A percentile compares a stretch with the other conserved stretches of the same genome.
Evolutionary conservation across 2,329 filamentous ascomycete genomes (phyloP).

Genomic region (Fusarium globosum): DNA sequence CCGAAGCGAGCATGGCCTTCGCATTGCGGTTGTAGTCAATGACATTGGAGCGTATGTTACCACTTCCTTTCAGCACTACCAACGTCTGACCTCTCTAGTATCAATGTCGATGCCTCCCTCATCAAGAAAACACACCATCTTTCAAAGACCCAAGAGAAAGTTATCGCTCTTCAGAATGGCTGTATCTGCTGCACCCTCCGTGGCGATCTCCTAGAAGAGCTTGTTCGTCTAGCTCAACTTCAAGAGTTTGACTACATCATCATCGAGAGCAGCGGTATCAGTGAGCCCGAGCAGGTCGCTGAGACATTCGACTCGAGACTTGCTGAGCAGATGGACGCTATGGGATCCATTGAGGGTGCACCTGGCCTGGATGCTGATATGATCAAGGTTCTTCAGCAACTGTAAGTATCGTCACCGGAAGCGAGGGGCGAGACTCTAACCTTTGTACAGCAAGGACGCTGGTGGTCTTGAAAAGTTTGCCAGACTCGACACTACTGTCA

Average conservation of each 20-base stretch:
- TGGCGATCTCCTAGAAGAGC: conserved; percentile 76
- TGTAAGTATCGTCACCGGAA: conserved; percentile 39
- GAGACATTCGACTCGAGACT: conserved; percentile 75
- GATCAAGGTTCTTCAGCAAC: conserved; percentile 50
- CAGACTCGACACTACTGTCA: conserved; percentile 76
- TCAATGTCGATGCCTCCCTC: conserved; percentile 74
- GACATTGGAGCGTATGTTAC: conserved; percentile 70
- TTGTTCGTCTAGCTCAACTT: conserved; percentile 70
- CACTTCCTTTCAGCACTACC: rapidly evolving
- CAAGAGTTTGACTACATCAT: conserved; percentile 76
- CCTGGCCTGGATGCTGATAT: conserved; percentile 51
- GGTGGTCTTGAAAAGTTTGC: conserved; percentile 75
- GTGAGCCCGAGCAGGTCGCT: conserved; percentile 78
- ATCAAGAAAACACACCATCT: conserved; percentile 67
- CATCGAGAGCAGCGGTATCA: conserved; percentile 78
- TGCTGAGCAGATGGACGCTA: conserved; percentile 57
- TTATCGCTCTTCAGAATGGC: conserved; percentile 76
- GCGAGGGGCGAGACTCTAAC: neutral
- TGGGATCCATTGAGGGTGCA: conserved; percentile 47
- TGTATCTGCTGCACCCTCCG: conserved; percentile 82
- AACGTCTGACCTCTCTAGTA: conserved; percentile 47
- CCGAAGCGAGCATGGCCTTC: conserved; percentile 72
- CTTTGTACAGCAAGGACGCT: conserved; percentile 55
- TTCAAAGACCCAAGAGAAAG: conserved; percentile 70
- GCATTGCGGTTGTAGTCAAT: conserved; percentile 79